Evolutionary conservation across 805 yeast species (phyloP), one percentile per base, ranked within the genome.

Genomic region (Zygosaccharomyces bailii): DNA sequence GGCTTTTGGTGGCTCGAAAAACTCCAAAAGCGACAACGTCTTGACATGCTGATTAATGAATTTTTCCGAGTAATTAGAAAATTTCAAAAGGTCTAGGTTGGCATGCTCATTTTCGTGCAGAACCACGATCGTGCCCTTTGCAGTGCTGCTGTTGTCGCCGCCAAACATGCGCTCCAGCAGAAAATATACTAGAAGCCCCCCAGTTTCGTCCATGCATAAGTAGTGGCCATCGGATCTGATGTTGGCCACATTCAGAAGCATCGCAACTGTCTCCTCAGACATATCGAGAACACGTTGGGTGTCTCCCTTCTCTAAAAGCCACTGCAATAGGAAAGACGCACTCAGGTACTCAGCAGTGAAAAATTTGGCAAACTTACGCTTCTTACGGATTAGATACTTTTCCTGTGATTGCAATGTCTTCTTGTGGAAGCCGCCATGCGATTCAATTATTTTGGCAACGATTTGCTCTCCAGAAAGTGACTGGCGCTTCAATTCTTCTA

Each of bases 81-180:
- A 80, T 49, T 78, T 76, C 45, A 91, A 66, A 0, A 86, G 78
- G 47, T 84, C 84, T 20, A 82, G 68, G 59, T 90, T 90, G 2
- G 96, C 82, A 60, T 91, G 97, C 63, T 93, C 99, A 64, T 88
- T 88, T 60, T 93, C 99, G 66, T 93, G 97, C 1, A 82, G 71
- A 16, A 87, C 74, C 2, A 87, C 73, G 34, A 93, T 79, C 42
- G 78, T 69, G 10, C 96, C 96, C 2, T 59, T 39, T 9, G 44
- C 47, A 5, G 45, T 39, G 5, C 50, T 35, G 25, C 46, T 46
- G 34, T 42, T 50, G 25, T 46, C 42, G 18, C 58, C 64, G 4
- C 79, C 78, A 48, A 80, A 80, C 91, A 95, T 86, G 60, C 97
- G 74, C 62, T 93, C 99, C 66, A 93, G 61, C 74, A 93, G 72